Percentiles rank a stretch among this genome's conserved stretches.
Conservation (phyloP, 1,284 basidiomycete species). For the Wallemia ichthyophaga region DNA sequence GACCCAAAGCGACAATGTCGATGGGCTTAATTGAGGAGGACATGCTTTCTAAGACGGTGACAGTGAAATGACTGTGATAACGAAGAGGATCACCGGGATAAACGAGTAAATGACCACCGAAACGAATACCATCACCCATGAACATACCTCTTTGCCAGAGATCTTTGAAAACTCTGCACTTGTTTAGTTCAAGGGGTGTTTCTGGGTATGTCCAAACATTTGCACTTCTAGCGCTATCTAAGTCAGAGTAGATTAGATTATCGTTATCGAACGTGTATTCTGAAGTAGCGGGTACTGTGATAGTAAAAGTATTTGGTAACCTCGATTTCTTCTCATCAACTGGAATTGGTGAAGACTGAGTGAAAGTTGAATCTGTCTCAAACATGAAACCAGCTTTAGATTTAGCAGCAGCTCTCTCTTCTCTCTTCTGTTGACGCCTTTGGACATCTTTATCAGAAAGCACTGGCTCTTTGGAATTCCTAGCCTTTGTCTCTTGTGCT, state of each 20-base stretch:
- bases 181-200: conserved; percentile 31
- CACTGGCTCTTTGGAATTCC: not conserved
- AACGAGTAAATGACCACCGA: conserved; percentile 81
- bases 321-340: not conserved
- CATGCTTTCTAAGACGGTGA: conserved; percentile 40
- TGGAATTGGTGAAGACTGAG: not conserved
- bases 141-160: conserved; percentile 53
- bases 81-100: conserved; percentile 94
- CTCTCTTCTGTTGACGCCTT: conserved; percentile 2
- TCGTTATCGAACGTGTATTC: not conserved
- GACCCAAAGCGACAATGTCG: conserved; percentile 79
- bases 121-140: conserved; percentile 62
- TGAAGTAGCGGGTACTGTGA: not conserved
- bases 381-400: not conserved
- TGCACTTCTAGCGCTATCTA: conserved; percentile 30
- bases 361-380: not conserved
- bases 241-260: conserved; percentile 21
- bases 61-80: conserved; percentile 89
- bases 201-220: conserved; percentile 49
- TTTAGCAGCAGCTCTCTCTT: conserved; percentile 1
- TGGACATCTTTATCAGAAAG: not conserved
- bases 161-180: conserved; percentile 45
- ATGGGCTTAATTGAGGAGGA: conserved; percentile 36
- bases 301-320: not conserved
- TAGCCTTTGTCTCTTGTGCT: not conserved